These are phyloP conservation scores for Neurospora crassa DNA, from an alignment of 2,329 filamentous ascomycete species.

Conservation along the genomic window DNA sequence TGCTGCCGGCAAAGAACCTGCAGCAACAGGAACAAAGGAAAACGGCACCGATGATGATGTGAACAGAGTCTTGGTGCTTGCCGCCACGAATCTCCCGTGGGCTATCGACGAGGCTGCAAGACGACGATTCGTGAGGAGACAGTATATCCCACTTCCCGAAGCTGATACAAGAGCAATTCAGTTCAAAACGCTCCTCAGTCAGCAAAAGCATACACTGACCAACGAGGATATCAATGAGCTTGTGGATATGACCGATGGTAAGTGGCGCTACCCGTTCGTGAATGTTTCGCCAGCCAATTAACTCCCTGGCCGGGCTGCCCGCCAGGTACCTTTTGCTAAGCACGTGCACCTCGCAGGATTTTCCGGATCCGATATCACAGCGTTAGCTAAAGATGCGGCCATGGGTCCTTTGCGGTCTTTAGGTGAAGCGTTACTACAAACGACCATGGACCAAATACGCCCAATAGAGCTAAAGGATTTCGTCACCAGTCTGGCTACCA, in stretches of 20 bases:
- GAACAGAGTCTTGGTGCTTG: constrained; percentile 81
- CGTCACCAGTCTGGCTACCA: constrained; percentile 69
- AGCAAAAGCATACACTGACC: constrained; percentile 75
- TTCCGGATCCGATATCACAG: constrained; percentile 93
- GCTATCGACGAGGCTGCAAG: constrained; percentile 94
- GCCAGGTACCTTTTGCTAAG: constrained; percentile 3
- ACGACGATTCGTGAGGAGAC: constrained; percentile 79
- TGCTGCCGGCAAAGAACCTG: constrained; percentile 70
- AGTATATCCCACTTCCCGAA: constrained; percentile 94
- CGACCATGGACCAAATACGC: constrained; percentile 89
- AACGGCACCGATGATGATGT: constrained; percentile 54
- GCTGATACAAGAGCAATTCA: constrained; percentile 71
- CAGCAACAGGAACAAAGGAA: constrained; percentile 52
- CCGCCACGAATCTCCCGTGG: constrained; percentile 94
- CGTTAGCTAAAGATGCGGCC: constrained; percentile 91
- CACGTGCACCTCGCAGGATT: constrained; percentile 54
- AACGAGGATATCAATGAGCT: constrained; percentile 63
- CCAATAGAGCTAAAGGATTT: constrained; percentile 81
- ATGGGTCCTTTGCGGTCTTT: constrained; percentile 91
- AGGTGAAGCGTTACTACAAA: constrained; percentile 80
- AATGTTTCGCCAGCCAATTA: not conserved
- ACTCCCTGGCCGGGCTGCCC: constrained; percentile 1
- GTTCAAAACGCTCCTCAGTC: constrained; percentile 66
- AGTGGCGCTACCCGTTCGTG: constrained; percentile 18
- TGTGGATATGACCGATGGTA: constrained; percentile 78